Evolutionary conservation across 2,329 filamentous ascomycete genomes (phyloP), one percentile per base, ranked within the genome.

Genomic region (Mycosphaerella sp.): DNA sequence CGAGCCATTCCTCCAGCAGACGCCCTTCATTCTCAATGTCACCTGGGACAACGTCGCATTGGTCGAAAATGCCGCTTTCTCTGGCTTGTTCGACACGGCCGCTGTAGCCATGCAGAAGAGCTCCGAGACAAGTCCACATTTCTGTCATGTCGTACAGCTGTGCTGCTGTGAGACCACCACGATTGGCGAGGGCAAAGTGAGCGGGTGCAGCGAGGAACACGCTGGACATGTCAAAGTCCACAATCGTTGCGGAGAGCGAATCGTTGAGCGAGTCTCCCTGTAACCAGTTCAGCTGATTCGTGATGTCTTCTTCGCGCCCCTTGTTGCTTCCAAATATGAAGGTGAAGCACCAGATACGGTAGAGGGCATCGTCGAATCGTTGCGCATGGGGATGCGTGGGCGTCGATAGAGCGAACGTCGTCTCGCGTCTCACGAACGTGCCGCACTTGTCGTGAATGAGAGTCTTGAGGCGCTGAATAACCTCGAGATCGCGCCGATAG

Each of bases 341-440:
- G 65, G 80, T 84, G 65, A 84, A 85, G 0, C 77, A 81, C 80
- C 81, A 84, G 27, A 85, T 77, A 2, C 81, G 76, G 79, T 80
- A 84, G 42, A 84, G 74, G 0, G 81, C 80, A 63, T 82, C 75
- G 51, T 83, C 78, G 21, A 84, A 72, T 50, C 79, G 75, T 36
- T 71, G 69, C 1, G 76, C 72, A 7, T 65, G 59, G 7, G 72
- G 68, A 36, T 64, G 61, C 39, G 74, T 71, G 16, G 71, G 64
- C 3, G 75, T 76, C 1, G 74, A 69, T 2, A 84, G 70, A 2
- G 78, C 79, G 17, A 69, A 66, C 5, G 78, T 71, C 0, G 80
- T 82, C 49, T 80, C 78, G 1, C 72, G 73, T 7, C 80, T 77
- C 25, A 82, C 69, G 54, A 79, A 79, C 0, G 75, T 73, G 53